phyloP scores from a whole-genome alignment of 176 grass and related monocot genomes.

The Musa troglodytarum region DNA sequence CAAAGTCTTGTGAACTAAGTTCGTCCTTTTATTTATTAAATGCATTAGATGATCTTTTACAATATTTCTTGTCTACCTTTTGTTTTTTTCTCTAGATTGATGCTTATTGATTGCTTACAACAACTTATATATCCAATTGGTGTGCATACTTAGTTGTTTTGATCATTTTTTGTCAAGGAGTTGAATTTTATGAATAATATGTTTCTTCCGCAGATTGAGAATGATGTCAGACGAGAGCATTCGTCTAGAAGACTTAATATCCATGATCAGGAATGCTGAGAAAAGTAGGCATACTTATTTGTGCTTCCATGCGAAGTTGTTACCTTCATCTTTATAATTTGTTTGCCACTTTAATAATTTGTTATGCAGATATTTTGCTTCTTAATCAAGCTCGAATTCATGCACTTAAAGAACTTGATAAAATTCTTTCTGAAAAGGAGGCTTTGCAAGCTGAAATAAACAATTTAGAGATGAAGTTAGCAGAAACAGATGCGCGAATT shows the following conservation, averaged over 20 bases:
- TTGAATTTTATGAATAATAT: not conserved
- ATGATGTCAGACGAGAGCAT: slow-evolving; percentile 28
- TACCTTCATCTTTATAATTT: slow-evolving; percentile 9
- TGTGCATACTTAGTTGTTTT: not conserved
- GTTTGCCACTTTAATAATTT: slow-evolving; percentile 2
- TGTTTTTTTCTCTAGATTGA: too few relatives aligned
- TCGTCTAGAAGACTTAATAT: slow-evolving; percentile 57
- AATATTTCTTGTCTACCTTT: too few relatives aligned
- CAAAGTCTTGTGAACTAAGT: too few relatives aligned
- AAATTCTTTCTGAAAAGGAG: slow-evolving; percentile 83
- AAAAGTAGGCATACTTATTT: slow-evolving; percentile 43
- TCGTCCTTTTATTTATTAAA: too few relatives aligned
- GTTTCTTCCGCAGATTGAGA: slow-evolving; percentile 31
- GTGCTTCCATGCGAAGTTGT: slow-evolving; percentile 9
- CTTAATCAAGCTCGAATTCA: slow-evolving; percentile 83
- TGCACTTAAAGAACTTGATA: slow-evolving; percentile 59
- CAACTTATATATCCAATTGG: too few relatives aligned
- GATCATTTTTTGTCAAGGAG: not conserved
- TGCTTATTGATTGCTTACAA: too few relatives aligned
- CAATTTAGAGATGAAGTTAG: slow-evolving; percentile 58
- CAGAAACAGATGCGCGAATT: slow-evolving; percentile 38
- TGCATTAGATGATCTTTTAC: too few relatives aligned
- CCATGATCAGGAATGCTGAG: slow-evolving; percentile 62
- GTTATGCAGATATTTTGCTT: slow-evolving; percentile 70
- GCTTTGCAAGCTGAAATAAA: slow-evolving; percentile 52